These are phyloP conservation scores for Backusella liffmaniae DNA, from an alignment of 192 early-diverging fungal species.

Conservation along the genomic window DNA sequence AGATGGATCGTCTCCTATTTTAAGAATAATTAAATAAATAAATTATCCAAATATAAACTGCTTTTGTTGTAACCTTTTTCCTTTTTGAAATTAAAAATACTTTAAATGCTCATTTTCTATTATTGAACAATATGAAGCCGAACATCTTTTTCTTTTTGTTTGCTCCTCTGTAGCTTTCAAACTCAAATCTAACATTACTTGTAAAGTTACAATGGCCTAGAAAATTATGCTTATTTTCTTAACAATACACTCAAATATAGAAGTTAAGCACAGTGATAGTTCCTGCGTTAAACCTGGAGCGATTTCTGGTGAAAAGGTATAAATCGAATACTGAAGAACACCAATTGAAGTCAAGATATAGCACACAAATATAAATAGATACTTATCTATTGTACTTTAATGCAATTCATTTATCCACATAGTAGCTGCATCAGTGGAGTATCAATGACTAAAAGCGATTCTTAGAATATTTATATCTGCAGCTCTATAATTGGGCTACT, in stretches of 20 bases:
- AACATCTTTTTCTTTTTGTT: not conserved
- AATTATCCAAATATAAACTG: not conserved
- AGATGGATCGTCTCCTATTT: not conserved
- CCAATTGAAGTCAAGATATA: too few relatives aligned
- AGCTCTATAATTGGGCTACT: not conserved
- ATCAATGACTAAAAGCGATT: not conserved
- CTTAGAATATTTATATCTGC: not conserved
- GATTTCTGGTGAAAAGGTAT: too few relatives aligned
- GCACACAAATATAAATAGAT: not conserved
- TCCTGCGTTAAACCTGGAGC: too few relatives aligned
- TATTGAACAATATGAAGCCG: not conserved
- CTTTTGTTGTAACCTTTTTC: not conserved
- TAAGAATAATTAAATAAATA: conserved; percentile 1
- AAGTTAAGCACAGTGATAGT: not conserved
- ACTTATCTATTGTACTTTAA: too few relatives aligned
- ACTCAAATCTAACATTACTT: not conserved
- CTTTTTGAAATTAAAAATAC: conserved; percentile 2
- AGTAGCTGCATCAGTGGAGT: not conserved
- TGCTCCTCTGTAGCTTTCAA: not conserved
- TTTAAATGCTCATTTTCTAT: not conserved
- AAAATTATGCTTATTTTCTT: not conserved
- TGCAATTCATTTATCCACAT: not conserved
- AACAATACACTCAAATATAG: not conserved
- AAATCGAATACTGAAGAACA: too few relatives aligned
- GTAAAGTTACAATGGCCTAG: not conserved